These are phyloP conservation scores for Marchantia paleacea DNA, from an alignment of 225 moss, liverwort and hornwort species.

Conservation along the genomic window DNA sequence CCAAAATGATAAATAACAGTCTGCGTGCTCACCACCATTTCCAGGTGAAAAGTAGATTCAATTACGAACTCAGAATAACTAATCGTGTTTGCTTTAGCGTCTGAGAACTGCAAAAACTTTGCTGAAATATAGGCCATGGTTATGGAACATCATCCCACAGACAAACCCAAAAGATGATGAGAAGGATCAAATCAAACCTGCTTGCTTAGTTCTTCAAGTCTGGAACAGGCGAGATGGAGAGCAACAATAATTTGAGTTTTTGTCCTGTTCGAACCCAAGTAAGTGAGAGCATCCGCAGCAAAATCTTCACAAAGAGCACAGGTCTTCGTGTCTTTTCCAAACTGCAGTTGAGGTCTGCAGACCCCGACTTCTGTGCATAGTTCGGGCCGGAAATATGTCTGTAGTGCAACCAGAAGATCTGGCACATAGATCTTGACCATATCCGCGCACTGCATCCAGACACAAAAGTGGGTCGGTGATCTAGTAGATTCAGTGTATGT, in stretches of 20 bases:
- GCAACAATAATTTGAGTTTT: constrained; percentile 34
- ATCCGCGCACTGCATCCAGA: constrained; percentile 31
- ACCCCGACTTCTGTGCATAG: constrained; percentile 34
- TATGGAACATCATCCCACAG: too few species aligned
- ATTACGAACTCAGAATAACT: too few species aligned
- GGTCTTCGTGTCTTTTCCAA: constrained; percentile 22
- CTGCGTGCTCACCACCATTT: too few species aligned
- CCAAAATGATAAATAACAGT: too few species aligned
- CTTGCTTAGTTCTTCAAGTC: constrained; percentile 64
- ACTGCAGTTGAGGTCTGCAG: constrained; percentile 14
- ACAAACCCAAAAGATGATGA: too few species aligned
- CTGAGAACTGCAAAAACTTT: too few species aligned
- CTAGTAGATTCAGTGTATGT: too few species aligned
- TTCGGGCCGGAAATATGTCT: constrained; percentile 35
- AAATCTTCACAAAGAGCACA: constrained; percentile 40
- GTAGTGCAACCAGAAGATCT: constrained; percentile 26
- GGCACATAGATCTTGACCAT: constrained; percentile 38
- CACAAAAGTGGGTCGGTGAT: background rate
- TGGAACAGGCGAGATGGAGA: constrained; percentile 76
- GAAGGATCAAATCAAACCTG: constrained; percentile 39
- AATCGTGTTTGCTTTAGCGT: too few species aligned
- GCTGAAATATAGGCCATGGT: too few species aligned
- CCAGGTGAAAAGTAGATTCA: too few species aligned
- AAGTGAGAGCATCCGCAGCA: constrained; percentile 37
- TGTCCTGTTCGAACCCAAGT: constrained; percentile 31